These are phyloP conservation scores for Stellera chamaejasme DNA, from an alignment of 345 rosid genomes.

Conservation along the genomic window DNA sequence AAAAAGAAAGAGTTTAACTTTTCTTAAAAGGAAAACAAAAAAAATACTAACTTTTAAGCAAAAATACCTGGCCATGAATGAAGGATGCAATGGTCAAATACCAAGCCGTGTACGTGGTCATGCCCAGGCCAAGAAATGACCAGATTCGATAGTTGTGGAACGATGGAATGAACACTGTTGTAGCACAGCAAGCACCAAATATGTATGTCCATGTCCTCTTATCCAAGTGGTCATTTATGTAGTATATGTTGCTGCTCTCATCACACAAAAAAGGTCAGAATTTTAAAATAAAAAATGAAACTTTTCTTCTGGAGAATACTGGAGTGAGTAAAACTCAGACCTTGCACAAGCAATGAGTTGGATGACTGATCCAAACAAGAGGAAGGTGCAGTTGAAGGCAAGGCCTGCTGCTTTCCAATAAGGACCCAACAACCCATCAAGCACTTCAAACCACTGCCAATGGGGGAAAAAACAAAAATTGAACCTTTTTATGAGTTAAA, in stretches of 20 bases:
- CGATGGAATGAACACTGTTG: constrained; percentile 96
- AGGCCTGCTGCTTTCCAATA: constrained; percentile 56
- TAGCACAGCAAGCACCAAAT: constrained; percentile 99
- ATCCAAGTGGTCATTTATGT: constrained; percentile 90
- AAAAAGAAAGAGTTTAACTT: too few species aligned
- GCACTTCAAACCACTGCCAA: constrained; percentile 52
- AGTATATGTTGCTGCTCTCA: constrained; percentile 78
- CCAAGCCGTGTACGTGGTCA: constrained; percentile 99
- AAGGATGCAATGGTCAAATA: constrained; percentile 77
- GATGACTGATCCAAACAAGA: constrained; percentile 33
- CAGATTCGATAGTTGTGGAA: constrained; percentile 97
- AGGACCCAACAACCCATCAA: constrained; percentile 56
- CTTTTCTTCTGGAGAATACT: neutral
- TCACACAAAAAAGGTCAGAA: neutral
- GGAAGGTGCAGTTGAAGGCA: constrained; percentile 56
- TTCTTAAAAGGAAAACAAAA: too few species aligned
- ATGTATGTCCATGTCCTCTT: constrained; percentile 99
- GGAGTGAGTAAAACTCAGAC: constrained; percentile 4
- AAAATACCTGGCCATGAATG: constrained; percentile 72
- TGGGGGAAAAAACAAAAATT: neutral
- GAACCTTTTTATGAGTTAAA: too few species aligned
- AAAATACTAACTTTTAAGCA: too few species aligned
- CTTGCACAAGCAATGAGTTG: constrained; percentile 41
- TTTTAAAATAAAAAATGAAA: constrained; percentile 1
- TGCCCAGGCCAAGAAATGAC: constrained; percentile 96